Evolutionary conservation across 78 protist genomes (phyloP).

Genomic region (Anaeramoeba flamelloides): DNA sequence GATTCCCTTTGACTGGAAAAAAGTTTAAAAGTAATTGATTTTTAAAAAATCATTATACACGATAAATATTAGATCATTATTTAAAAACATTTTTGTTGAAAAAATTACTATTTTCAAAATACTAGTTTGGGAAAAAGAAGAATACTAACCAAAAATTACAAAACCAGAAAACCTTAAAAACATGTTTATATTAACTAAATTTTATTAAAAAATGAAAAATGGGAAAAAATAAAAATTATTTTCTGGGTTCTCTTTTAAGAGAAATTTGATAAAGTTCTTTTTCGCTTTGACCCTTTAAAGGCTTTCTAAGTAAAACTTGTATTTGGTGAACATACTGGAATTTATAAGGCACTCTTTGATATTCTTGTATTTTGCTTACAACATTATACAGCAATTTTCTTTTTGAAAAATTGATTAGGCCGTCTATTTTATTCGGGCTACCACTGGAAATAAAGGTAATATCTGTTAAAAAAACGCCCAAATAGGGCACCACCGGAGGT

Average conservation of each 20-base stretch:
- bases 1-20: too few species aligned
- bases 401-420: background rate
- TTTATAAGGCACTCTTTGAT: background rate
- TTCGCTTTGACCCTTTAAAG: background rate
- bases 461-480: background rate
- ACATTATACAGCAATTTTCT: background rate
- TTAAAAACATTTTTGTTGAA: too few species aligned
- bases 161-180: too few species aligned
- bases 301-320: background rate
- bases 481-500: background rate
- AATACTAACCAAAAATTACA: too few species aligned
- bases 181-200: too few species aligned
- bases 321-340: background rate
- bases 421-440: background rate
- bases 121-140: too few species aligned
- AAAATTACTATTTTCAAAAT: too few species aligned
- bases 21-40: too few species aligned
- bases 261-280: background rate
- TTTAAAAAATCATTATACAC: too few species aligned
- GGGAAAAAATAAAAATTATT: too few species aligned
- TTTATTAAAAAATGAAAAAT: too few species aligned
- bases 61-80: too few species aligned
- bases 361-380: background rate
- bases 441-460: background rate
- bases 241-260: background rate